These are phyloP conservation scores for Globisporangium heterothallicum DNA, from an alignment of 352 stramenopile genomes.

Conservation along the genomic window DNA sequence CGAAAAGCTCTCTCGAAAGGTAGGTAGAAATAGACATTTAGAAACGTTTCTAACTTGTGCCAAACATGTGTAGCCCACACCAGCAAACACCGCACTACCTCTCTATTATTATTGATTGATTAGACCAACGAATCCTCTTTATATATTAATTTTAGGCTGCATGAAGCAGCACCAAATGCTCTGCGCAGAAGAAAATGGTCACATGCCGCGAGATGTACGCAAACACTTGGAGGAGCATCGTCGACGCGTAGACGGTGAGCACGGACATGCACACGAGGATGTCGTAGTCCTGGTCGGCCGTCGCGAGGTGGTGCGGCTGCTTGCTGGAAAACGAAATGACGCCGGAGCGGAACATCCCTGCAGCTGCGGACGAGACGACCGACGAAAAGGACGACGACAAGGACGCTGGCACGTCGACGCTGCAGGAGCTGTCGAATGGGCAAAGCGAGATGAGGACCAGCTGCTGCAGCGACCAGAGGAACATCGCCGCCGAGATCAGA, in stretches of 20 bases:
- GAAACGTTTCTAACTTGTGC: conserved; percentile 2
- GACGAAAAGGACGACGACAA: conserved; percentile 3
- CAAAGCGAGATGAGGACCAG: conserved; percentile 18
- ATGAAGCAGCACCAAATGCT: conserved; percentile 20
- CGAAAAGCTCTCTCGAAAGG: neutral
- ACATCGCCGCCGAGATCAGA: conserved; percentile 30
- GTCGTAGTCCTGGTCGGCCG: conserved; percentile 25
- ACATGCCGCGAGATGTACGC: conserved; percentile 55
- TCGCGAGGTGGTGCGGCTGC: conserved; percentile 6
- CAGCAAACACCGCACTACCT: too few species aligned
- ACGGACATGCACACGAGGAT: conserved; percentile 37
- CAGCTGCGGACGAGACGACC: neutral
- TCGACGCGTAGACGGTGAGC: conserved; percentile 43
- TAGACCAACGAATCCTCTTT: neutral
- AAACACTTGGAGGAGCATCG: conserved; percentile 42
- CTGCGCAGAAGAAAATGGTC: conserved; percentile 67
- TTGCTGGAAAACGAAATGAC: neutral
- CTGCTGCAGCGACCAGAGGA: conserved; percentile 43
- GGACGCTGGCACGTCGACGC: neutral
- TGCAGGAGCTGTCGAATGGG: conserved; percentile 5
- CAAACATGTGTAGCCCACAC: neutral
- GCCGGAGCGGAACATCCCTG: neutral
- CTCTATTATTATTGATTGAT: neutral
- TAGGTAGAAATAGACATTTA: neutral
- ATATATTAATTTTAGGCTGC: neutral